These are phyloP conservation scores for Scheffersomyces segobiensis DNA, from an alignment of 1,139 yeast genomes.

Conservation along the genomic window DNA sequence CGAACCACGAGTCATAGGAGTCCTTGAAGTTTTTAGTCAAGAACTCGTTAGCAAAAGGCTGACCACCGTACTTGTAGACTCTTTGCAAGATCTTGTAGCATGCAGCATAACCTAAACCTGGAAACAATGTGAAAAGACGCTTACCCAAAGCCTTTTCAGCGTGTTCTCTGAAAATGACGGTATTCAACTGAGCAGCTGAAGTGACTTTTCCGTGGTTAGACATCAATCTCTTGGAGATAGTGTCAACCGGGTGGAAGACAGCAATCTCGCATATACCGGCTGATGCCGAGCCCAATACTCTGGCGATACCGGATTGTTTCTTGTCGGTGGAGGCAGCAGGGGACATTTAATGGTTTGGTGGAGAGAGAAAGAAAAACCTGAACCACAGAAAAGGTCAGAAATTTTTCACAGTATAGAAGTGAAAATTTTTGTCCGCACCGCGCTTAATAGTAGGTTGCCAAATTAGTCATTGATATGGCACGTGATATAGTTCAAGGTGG, in stretches of 20 bases:
- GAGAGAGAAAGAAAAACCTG: not conserved
- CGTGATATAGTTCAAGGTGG: not conserved
- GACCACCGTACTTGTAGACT: slow-evolving; percentile 98
- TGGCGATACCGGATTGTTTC: slow-evolving; percentile 86
- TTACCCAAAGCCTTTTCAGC: slow-evolving; percentile 70
- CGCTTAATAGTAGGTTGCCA: not conserved
- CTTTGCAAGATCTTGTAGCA: slow-evolving; percentile 95
- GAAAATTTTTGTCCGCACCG: not conserved
- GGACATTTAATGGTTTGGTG: slow-evolving; percentile 36
- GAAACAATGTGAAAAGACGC: slow-evolving; percentile 83
- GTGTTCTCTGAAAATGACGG: slow-evolving; percentile 82
- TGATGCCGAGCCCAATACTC: slow-evolving; percentile 93
- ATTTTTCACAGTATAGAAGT: not conserved
- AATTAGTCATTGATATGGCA: not conserved
- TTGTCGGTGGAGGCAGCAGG: slow-evolving; percentile 59
- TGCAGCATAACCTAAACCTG: slow-evolving; percentile 98
- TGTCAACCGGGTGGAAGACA: slow-evolving; percentile 98
- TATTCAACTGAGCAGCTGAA: slow-evolving; percentile 65
- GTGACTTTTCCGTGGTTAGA: slow-evolving; percentile 81
- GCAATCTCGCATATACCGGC: slow-evolving; percentile 97
- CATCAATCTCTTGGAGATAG: slow-evolving; percentile 97
- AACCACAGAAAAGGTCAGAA: not conserved
- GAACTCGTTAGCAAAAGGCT: slow-evolving; percentile 96
- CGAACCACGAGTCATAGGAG: slow-evolving; percentile 73
- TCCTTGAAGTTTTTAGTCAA: slow-evolving; percentile 73